phyloP scores from a whole-genome alignment of 192 early-diverging fungal genomes.

The Radiomyces spectabilis region DNA sequence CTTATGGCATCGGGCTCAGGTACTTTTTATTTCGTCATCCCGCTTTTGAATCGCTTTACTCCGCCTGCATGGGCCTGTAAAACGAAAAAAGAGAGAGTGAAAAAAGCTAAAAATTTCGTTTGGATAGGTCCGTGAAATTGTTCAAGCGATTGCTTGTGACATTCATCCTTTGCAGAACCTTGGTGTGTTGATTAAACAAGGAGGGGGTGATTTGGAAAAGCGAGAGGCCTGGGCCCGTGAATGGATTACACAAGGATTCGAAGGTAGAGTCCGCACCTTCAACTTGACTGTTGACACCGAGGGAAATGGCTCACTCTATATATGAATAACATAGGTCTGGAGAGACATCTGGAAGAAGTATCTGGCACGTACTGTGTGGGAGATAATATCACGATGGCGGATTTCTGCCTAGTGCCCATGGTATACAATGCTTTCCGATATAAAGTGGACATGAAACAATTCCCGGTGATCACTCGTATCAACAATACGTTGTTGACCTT shows the following conservation, averaged over 20 bases:
- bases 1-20: slow-evolving; percentile 50
- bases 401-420: slow-evolving; percentile 73
- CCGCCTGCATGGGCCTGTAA: no score
- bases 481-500: slow-evolving; percentile 43
- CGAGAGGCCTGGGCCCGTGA: slow-evolving; percentile 53
- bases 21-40: no score
- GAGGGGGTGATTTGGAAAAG: slow-evolving; percentile 37
- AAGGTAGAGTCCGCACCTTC: slow-evolving; percentile 27
- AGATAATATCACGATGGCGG: slow-evolving; percentile 78
- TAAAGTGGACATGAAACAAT: slow-evolving; percentile 62
- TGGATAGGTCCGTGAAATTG: slow-evolving; percentile 59
- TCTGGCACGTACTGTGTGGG: slow-evolving; percentile 74
- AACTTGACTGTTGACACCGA: no score
- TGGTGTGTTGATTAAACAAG: slow-evolving; percentile 56
- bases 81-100: no score
- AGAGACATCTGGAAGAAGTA: slow-evolving; percentile 51
- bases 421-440: slow-evolving; percentile 66
- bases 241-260: slow-evolving; percentile 52
- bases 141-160: slow-evolving; percentile 66
- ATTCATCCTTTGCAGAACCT: slow-evolving; percentile 88
- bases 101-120: neutral
- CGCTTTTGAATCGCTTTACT: no score
- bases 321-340: slow-evolving; percentile 57
- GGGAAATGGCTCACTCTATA: no score
- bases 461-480: slow-evolving; percentile 63